Conservation (phyloP, 495 filamentous ascomycete species). For the Rhypophila decipiens region DNA sequence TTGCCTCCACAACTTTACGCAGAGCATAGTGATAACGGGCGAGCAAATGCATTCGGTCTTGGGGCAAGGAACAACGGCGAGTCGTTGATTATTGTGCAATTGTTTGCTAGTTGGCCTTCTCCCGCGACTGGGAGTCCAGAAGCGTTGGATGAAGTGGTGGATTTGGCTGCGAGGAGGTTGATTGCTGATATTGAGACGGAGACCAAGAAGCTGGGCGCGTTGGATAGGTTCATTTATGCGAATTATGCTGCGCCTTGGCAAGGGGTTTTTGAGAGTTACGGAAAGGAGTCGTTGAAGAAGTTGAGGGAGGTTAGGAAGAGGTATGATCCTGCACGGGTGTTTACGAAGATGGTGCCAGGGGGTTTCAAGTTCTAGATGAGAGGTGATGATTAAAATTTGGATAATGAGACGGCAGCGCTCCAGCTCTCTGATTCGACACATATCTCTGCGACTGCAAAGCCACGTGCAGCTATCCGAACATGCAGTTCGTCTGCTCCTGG, state of each 20-base stretch:
- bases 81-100: conserved; percentile 6
- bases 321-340: conserved; percentile 4
- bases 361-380: conserved; percentile 26
- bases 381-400: too few relatives aligned
- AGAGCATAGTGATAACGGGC: conserved; percentile 24
- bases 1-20: conserved; percentile 34
- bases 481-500: too few relatives aligned
- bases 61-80: conserved; percentile 1
- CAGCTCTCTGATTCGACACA: too few relatives aligned
- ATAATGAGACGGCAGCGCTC: too few relatives aligned
- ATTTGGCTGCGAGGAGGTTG: conserved; percentile 1
- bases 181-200: conserved; percentile 10
- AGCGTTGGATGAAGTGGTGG: too few relatives aligned
- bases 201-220: conserved; percentile 1
- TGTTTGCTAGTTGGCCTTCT: conserved; percentile 15
- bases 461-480: too few relatives aligned
- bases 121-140: conserved; percentile 12
- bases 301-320: background rate
- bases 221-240: conserved; percentile 19
- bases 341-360: conserved; percentile 15
- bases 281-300: conserved; percentile 5
- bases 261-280: conserved; percentile 20
- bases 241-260: conserved; percentile 22
- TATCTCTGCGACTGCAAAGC: too few relatives aligned
- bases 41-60: conserved; percentile 41